Evolutionary conservation across 306 rosid species (phyloP).

Genomic region (Dicorynia guianensis): DNA sequence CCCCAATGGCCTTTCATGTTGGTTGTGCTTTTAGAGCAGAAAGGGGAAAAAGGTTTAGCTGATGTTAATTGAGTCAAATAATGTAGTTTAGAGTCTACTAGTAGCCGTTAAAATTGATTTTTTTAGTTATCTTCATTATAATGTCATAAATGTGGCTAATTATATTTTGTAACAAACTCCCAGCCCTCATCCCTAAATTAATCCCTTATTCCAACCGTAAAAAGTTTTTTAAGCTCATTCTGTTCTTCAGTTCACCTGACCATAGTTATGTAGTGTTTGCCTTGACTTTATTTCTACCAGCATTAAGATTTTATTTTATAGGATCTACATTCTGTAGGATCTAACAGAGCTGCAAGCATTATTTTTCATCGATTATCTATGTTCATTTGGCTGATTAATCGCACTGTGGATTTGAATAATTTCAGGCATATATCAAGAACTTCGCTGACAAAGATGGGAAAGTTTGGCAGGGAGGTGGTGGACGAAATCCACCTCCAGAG

Average conservation of each 20-base stretch:
- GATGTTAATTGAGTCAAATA: slow-evolving; percentile 9
- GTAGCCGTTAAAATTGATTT: not conserved
- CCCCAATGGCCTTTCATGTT: not conserved
- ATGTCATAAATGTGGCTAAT: slow-evolving; percentile 20
- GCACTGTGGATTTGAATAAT: slow-evolving; percentile 38
- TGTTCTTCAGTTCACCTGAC: not conserved
- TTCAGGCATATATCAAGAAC: slow-evolving; percentile 79
- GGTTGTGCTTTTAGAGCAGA: not conserved
- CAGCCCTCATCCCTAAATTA: not conserved
- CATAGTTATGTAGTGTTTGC: not conserved
- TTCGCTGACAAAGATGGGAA: slow-evolving; percentile 95
- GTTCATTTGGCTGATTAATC: slow-evolving; percentile 35
- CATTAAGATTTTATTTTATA: slow-evolving; percentile 21
- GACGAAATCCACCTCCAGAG: slow-evolving; percentile 95
- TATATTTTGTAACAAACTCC: slow-evolving; percentile 7
- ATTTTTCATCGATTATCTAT: slow-evolving; percentile 10
- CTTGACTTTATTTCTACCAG: slow-evolving; percentile 22
- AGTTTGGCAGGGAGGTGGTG: slow-evolving; percentile 99
- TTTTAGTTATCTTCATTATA: not conserved
- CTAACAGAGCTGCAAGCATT: not conserved
- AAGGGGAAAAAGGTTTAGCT: not conserved
- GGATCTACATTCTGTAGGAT: not conserved
- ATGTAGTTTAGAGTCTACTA: not conserved
- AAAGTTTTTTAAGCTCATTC: slow-evolving; percentile 18
- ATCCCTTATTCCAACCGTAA: not conserved